A percentile compares a stretch with the other conserved stretches of the same genome.
phyloP scores from a whole-genome alignment of 1,284 basidiomycete genomes.

The Papiliotrema fonsecae region DNA sequence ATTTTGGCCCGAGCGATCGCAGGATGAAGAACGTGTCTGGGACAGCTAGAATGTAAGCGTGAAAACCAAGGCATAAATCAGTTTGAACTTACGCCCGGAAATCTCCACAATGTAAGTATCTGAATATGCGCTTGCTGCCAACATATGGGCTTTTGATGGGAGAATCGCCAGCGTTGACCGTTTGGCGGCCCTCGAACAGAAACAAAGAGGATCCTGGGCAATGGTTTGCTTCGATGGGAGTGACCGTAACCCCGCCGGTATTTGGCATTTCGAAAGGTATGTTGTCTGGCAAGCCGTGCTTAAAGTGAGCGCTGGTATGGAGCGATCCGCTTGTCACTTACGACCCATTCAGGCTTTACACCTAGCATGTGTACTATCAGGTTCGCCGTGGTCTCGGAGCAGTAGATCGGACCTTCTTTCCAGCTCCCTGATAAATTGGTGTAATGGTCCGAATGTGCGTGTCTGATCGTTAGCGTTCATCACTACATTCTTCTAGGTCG shows the following conservation, averaged over 20 bases:
- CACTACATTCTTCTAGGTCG: background rate
- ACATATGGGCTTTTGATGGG: conserved; percentile 63
- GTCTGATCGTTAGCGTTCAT: conserved; percentile 52
- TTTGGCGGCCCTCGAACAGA: conserved; percentile 87
- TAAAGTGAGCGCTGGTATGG: conserved; percentile 6
- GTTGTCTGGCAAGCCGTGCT: conserved; percentile 67
- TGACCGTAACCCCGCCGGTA: conserved; percentile 81
- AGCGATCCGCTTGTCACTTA: too few species aligned
- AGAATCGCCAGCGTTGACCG: conserved; percentile 77
- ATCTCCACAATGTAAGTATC: conserved; percentile 95
- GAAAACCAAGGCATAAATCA: background rate
- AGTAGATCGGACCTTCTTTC: conserved; percentile 90
- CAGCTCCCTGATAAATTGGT: conserved; percentile 82
- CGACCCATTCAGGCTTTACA: conserved; percentile 81
- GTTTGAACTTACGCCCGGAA: conserved; percentile 61
- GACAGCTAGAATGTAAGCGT: conserved; percentile 50
- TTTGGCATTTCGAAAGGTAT: conserved; percentile 67
- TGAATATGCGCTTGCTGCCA: conserved; percentile 65
- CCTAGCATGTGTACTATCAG: conserved; percentile 83
- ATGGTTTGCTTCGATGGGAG: conserved; percentile 95
- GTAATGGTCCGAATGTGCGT: conserved; percentile 93
- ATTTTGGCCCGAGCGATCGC: conserved; percentile 70
- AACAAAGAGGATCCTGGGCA: conserved; percentile 95
- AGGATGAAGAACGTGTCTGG: conserved; percentile 75
- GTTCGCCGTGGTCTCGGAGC: conserved; percentile 84